phyloP scores from a whole-genome alignment of 805 yeast genomes.

The Wickerhamomyces xylosicus region DNA sequence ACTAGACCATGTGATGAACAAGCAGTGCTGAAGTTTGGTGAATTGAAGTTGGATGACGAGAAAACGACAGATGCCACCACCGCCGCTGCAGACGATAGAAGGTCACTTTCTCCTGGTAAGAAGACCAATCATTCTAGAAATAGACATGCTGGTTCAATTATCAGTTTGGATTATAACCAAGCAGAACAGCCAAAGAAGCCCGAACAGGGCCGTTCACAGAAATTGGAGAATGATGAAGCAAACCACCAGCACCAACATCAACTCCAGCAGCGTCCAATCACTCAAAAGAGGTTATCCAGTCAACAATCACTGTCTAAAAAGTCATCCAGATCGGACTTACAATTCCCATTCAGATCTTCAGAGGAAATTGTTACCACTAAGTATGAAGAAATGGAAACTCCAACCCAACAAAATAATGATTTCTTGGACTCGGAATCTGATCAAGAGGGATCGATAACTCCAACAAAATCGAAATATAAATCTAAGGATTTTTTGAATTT shows the following conservation, averaged over 20 bases:
- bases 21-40: not conserved
- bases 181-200: not conserved
- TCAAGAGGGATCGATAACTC: not conserved
- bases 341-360: too few relatives aligned
- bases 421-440: conserved; percentile 7
- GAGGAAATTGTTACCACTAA: conserved; percentile 1
- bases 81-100: too few relatives aligned
- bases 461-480: conserved; percentile 8
- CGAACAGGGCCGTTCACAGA: conserved; percentile 2
- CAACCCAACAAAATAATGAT: conserved; percentile 3
- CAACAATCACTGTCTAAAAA: too few relatives aligned
- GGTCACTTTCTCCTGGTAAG: conserved; percentile 1
- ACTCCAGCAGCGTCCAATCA: too few relatives aligned
- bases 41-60: too few relatives aligned
- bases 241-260: too few relatives aligned
- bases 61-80: too few relatives aligned
- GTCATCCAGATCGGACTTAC: conserved; percentile 1
- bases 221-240: too few relatives aligned
- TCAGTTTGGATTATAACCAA: conserved; percentile 6
- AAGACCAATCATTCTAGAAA: conserved; percentile 25
- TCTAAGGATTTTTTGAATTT: conserved; percentile 17
- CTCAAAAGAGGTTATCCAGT: too few relatives aligned
- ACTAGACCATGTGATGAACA: conserved; percentile 1
- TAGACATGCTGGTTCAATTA: conserved; percentile 22
- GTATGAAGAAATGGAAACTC: conserved; percentile 5